Percentiles rank a stretch among this genome's conserved stretches.
phyloP scores from a whole-genome alignment of 345 rosid genomes.

The Rhodamnia rubescens region DNA sequence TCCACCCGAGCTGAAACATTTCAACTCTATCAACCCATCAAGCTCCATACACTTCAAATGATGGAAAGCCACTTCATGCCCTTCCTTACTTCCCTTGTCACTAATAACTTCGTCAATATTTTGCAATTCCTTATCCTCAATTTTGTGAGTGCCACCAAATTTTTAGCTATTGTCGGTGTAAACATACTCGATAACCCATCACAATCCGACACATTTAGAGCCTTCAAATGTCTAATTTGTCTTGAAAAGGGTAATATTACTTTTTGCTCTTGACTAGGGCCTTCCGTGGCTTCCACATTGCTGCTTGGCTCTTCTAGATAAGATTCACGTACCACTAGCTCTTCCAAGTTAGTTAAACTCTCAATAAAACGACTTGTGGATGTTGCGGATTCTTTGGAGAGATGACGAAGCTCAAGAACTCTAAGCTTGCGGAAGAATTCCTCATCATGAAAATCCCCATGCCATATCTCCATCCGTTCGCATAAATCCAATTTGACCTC shows the following conservation, averaged over 20 bases:
- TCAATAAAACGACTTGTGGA: not conserved
- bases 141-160: not conserved
- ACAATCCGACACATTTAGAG: not conserved
- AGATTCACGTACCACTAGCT: not conserved
- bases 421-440: not conserved
- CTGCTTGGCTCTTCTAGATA: not conserved
- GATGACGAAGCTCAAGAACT: not conserved
- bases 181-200: not conserved
- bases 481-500: not conserved
- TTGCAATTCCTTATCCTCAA: not conserved
- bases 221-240: accelerated
- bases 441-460: not conserved
- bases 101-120: not conserved
- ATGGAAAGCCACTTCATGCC: not conserved
- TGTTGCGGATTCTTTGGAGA: not conserved
- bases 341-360: not conserved
- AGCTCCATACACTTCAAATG: not conserved
- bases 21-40: not conserved
- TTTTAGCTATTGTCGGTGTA: accelerated
- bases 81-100: not conserved
- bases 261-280: not conserved
- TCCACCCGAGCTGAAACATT: not conserved
- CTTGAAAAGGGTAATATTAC: not conserved
- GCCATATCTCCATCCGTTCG: not conserved
- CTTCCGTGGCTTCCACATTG: not conserved